Conservation (phyloP, 2,329 filamentous ascomycete species). For the Trichoderma sp. region DNA sequence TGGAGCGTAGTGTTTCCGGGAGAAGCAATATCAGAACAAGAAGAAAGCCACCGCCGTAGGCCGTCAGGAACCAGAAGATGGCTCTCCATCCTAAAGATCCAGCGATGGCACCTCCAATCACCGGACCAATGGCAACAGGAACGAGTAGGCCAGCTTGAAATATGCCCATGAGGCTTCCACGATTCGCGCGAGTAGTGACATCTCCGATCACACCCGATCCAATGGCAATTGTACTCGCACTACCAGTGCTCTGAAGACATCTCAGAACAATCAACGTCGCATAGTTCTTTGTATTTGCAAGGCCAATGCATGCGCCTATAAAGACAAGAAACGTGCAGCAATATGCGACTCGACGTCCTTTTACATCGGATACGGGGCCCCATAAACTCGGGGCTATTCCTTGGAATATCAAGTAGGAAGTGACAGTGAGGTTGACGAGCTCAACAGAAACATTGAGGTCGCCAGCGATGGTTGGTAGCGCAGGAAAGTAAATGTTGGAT, state of each 20-base stretch:
- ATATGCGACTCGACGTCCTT: slow-evolving; percentile 59
- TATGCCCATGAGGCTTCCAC: slow-evolving; percentile 62
- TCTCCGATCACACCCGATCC: slow-evolving; percentile 65
- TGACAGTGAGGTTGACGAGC: slow-evolving; percentile 56
- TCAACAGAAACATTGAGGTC: slow-evolving; percentile 50
- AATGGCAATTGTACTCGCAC: slow-evolving; percentile 63
- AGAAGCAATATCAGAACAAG: slow-evolving; percentile 53
- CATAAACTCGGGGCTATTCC: slow-evolving; percentile 61
- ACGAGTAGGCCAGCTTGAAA: slow-evolving; percentile 54
- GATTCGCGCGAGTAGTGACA: slow-evolving; percentile 62
- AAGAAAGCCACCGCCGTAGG: slow-evolving; percentile 48
- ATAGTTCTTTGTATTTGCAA: slow-evolving; percentile 55
- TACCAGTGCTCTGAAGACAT: slow-evolving; percentile 61
- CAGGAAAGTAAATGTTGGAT: slow-evolving; percentile 60
- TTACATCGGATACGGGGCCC: slow-evolving; percentile 58
- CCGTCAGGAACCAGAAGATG: slow-evolving; percentile 66
- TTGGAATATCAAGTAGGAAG: slow-evolving; percentile 63
- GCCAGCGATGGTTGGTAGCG: slow-evolving; percentile 52
- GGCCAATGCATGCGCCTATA: slow-evolving; percentile 56
- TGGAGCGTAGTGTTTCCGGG: slow-evolving; percentile 56
- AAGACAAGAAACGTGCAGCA: slow-evolving; percentile 57
- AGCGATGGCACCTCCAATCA: slow-evolving; percentile 62
- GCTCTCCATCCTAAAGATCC: slow-evolving; percentile 62
- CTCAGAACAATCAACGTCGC: slow-evolving; percentile 56
- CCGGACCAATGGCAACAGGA: slow-evolving; percentile 55